These are phyloP conservation scores for Leishmania turanica DNA, from an alignment of 208 protist genomes.

Conservation along the genomic window DNA sequence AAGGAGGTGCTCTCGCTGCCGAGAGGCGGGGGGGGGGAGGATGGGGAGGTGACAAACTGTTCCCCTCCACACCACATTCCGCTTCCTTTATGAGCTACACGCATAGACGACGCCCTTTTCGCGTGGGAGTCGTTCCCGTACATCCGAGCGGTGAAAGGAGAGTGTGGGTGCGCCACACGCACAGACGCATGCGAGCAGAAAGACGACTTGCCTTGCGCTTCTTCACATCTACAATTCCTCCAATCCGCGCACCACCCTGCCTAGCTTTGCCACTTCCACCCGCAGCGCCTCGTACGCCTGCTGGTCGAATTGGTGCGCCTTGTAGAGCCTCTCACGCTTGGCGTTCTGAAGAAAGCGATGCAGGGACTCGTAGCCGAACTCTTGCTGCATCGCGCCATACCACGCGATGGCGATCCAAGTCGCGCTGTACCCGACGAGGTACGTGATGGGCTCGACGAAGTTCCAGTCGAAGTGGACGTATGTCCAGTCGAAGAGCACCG, in stretches of 20 bases:
- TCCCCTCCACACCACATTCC: not conserved
- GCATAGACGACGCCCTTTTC: not conserved
- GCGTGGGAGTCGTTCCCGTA: not conserved
- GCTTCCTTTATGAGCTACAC: not conserved
- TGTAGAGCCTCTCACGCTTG: constrained; percentile 32
- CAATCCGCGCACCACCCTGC: constrained; percentile 38
- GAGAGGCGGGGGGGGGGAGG: too few relatives aligned
- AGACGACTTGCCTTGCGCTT: not conserved
- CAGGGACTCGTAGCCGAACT: constrained; percentile 53
- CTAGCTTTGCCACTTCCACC: constrained; percentile 47
- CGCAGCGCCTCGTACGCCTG: constrained; percentile 34
- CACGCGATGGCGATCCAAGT: constrained; percentile 74
- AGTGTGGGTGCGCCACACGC: not conserved
- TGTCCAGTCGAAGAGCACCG: constrained; percentile 78
- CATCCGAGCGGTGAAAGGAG: not conserved
- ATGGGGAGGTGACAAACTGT: not conserved
- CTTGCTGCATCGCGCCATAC: constrained; percentile 56
- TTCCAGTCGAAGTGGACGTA: constrained; percentile 90
- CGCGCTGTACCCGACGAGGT: constrained; percentile 72
- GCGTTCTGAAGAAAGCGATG: constrained; percentile 30
- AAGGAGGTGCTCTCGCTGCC: not conserved
- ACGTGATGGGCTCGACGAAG: constrained; percentile 91
- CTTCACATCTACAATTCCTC: constrained; percentile 5
- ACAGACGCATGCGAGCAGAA: not conserved
- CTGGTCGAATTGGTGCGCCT: constrained; percentile 34